Percentiles rank a stretch among this genome's conserved stretches.
These are phyloP conservation scores for Lyophyllum atratum DNA, from an alignment of 768 basidiomycete genomes.

Conservation along the genomic window DNA sequence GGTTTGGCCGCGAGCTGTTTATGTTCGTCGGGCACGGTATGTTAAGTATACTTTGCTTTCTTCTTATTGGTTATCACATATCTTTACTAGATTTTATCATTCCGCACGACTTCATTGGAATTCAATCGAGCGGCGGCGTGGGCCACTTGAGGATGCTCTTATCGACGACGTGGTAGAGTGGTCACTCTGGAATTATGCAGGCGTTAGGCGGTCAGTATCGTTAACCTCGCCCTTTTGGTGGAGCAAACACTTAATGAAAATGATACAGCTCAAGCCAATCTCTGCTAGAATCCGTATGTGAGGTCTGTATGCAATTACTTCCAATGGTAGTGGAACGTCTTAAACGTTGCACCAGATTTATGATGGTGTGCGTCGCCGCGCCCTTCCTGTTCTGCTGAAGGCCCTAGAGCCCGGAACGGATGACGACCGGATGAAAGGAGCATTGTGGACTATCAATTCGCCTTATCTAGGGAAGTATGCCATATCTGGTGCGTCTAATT, in stretches of 20 bases:
- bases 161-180: conserved; percentile 76
- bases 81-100: conserved; percentile 54
- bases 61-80: conserved; percentile 1
- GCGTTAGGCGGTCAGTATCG: conserved; percentile 44
- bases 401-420: conserved; percentile 70
- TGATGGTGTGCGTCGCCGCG: conserved; percentile 69
- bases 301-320: conserved; percentile 32
- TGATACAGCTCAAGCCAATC: conserved; percentile 46
- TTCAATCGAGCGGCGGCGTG: conserved; percentile 65
- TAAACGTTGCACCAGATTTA: conserved; percentile 45
- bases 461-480: conserved; percentile 64
- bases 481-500: conserved; percentile 37
- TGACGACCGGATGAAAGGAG: conserved; percentile 92
- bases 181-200: conserved; percentile 77
- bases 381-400: conserved; percentile 57
- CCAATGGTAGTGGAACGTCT: not conserved
- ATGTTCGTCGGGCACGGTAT: conserved; percentile 66
- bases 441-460: conserved; percentile 74
- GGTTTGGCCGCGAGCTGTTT: conserved; percentile 74
- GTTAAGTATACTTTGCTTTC: not conserved
- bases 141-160: conserved; percentile 57
- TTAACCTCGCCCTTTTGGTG: not conserved
- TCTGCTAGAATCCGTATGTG: conserved; percentile 51
- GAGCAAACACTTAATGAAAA: conserved; percentile 23
- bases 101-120: conserved; percentile 73